Evolutionary conservation across 1,284 basidiomycete species (phyloP).

Genomic region (Apiotrichum akiyoshidainum): DNA sequence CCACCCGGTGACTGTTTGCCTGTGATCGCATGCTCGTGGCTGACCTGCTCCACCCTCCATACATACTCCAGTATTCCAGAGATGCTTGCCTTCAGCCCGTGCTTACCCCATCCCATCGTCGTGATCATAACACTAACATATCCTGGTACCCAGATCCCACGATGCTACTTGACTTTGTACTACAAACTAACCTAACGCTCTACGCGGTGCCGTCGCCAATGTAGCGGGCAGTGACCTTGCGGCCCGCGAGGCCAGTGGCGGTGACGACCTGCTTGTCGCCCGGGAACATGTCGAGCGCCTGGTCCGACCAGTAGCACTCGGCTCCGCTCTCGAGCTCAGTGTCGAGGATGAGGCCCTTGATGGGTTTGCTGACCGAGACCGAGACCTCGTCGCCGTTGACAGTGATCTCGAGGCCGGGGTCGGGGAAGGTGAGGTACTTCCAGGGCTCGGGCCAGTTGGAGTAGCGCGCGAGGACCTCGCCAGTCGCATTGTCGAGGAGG

Average conservation of each 20-base stretch:
- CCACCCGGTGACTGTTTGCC: too few relatives aligned
- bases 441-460: slow-evolving; percentile 76
- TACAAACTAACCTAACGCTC: background rate
- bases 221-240: slow-evolving; percentile 59
- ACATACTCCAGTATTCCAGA: too few relatives aligned
- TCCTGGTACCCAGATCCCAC: too few relatives aligned
- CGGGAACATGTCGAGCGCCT: slow-evolving; percentile 80
- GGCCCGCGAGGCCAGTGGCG: slow-evolving; percentile 64
- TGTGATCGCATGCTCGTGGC: too few relatives aligned
- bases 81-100: too few relatives aligned
- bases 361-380: slow-evolving; percentile 63
- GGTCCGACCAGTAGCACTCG: slow-evolving; percentile 67
- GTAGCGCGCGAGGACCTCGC: slow-evolving; percentile 66
- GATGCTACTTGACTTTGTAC: too few relatives aligned
- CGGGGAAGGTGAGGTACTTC: slow-evolving; percentile 80
- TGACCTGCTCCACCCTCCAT: too few relatives aligned
- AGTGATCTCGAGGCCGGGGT: slow-evolving; percentile 58
- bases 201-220: slow-evolving; percentile 16
- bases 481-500: slow-evolving; percentile 52
- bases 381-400: slow-evolving; percentile 62
- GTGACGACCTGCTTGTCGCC: slow-evolving; percentile 67
- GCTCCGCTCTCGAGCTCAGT: slow-evolving; percentile 55
- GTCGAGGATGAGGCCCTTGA: slow-evolving; percentile 81
- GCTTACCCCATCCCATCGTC: too few relatives aligned
- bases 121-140: too few relatives aligned